phyloP scores from a whole-genome alignment of 495 filamentous ascomycete species.

The Clohesyomyces aquaticus region DNA sequence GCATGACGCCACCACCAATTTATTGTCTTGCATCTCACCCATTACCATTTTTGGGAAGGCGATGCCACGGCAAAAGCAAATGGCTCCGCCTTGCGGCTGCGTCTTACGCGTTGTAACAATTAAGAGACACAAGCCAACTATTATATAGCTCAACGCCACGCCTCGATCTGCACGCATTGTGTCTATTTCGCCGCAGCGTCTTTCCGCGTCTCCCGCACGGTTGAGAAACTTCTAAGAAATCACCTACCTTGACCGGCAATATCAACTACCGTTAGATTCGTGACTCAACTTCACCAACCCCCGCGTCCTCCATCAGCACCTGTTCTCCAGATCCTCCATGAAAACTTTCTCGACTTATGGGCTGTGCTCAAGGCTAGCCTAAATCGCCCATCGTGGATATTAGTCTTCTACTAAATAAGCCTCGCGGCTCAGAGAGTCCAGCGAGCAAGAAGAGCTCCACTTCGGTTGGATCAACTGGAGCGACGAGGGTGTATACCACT shows the following conservation, averaged over 20 bases:
- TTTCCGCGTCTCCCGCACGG: slow-evolving; percentile 17
- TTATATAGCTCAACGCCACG: no score
- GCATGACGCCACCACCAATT: no score
- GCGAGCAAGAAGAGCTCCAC: slow-evolving; percentile 49
- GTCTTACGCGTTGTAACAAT: no score
- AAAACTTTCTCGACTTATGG: slow-evolving; percentile 35
- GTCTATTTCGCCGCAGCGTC: slow-evolving; percentile 19
- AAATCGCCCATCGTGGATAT: slow-evolving; percentile 82
- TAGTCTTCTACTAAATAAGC: slow-evolving; percentile 77
- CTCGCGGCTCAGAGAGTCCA: slow-evolving; percentile 75
- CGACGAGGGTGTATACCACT: slow-evolving; percentile 34
- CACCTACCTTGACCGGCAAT: slow-evolving; percentile 31
- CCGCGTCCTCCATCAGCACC: slow-evolving; percentile 15
- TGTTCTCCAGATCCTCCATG: background rate
- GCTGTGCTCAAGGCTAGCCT: slow-evolving; percentile 39
- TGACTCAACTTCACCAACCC: slow-evolving; percentile 13
- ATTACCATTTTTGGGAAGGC: no score
- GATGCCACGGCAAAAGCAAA: no score
- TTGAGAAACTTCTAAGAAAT: slow-evolving; percentile 6
- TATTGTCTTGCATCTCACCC: no score
- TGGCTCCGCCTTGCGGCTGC: no score
- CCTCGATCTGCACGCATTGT: slow-evolving; percentile 19
- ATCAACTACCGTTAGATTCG: slow-evolving; percentile 12
- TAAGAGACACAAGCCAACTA: no score
- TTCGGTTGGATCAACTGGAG: slow-evolving; percentile 40